Conservation (phyloP, 2,329 filamentous ascomycete genomes). For the Ceratocystis diversiconidia region DNA sequence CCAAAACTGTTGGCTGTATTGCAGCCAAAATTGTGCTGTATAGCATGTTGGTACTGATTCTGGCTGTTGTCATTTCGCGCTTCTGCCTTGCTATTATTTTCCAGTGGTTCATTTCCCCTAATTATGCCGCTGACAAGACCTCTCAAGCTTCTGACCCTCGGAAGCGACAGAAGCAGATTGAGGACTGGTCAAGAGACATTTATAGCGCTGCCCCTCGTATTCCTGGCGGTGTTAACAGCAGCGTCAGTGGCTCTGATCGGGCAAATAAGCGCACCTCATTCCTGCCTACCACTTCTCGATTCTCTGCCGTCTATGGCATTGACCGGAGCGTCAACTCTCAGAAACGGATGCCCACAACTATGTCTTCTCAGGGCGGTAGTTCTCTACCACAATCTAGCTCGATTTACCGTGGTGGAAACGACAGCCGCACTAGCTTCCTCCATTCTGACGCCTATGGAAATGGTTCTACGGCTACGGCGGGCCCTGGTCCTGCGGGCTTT, state of each 20-base stretch:
- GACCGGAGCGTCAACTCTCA: constrained; percentile 40
- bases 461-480: constrained; percentile 46
- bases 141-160: constrained; percentile 69
- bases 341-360: constrained; percentile 62
- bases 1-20: constrained; percentile 91
- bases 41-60: constrained; percentile 77
- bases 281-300: constrained; percentile 83
- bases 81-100: constrained; percentile 84
- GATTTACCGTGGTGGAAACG: constrained; percentile 54
- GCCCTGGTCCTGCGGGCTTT: constrained; percentile 76
- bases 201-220: constrained; percentile 79
- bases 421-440: constrained; percentile 51
- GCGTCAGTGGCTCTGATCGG: constrained; percentile 50
- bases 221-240: constrained; percentile 57
- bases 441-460: constrained; percentile 41
- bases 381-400: constrained; percentile 50
- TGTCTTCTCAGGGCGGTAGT: constrained; percentile 73
- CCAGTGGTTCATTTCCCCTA: constrained; percentile 87
- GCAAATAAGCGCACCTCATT: constrained; percentile 75
- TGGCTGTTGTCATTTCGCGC: constrained; percentile 73
- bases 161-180: constrained; percentile 81
- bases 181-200: constrained; percentile 96
- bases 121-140: constrained; percentile 73
- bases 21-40: constrained; percentile 95
- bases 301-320: constrained; percentile 76